Evolutionary conservation across 371 early-diverging fungal species (phyloP).

Genomic region (Mortierella sp.): DNA sequence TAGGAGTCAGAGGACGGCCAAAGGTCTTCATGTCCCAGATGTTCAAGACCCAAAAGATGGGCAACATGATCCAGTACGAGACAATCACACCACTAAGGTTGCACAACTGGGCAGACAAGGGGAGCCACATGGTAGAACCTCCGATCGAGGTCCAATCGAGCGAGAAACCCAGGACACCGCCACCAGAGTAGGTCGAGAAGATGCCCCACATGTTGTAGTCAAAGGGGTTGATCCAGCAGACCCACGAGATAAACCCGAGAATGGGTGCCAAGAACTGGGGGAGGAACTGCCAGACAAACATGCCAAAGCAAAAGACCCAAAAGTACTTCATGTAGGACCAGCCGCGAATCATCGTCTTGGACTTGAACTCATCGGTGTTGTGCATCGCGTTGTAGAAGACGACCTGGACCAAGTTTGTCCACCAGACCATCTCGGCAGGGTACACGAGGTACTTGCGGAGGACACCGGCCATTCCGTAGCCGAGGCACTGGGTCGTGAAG

Average conservation of each 20-base stretch:
- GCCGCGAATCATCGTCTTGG: slow-evolving; percentile 17
- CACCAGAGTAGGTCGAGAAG: slow-evolving; percentile 58
- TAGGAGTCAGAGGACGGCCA: slow-evolving; percentile 63
- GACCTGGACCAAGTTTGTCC: slow-evolving; percentile 22
- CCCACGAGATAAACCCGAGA: slow-evolving; percentile 63
- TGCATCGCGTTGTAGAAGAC: slow-evolving; percentile 46
- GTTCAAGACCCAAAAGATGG: slow-evolving; percentile 72
- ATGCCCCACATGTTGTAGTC: slow-evolving; percentile 31
- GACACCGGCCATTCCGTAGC: slow-evolving; percentile 59
- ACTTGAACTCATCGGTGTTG: slow-evolving; percentile 34
- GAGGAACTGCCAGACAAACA: slow-evolving; percentile 69
- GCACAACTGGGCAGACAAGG: slow-evolving; percentile 26
- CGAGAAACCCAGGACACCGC: slow-evolving; percentile 75
- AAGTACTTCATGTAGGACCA: slow-evolving; percentile 46
- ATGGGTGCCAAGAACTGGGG: slow-evolving; percentile 66
- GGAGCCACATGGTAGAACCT: slow-evolving; percentile 23
- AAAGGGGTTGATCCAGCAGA: slow-evolving; percentile 70
- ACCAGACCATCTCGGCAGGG: slow-evolving; percentile 69
- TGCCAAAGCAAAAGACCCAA: slow-evolving; percentile 53
- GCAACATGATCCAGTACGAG: slow-evolving; percentile 75
- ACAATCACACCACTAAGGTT: slow-evolving; percentile 63
- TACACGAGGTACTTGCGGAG: slow-evolving; percentile 41
- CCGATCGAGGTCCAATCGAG: slow-evolving; percentile 82
- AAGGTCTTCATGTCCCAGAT: slow-evolving; percentile 67
- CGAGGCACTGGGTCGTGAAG: slow-evolving; percentile 57